phyloP scores from a whole-genome alignment of 345 rosid species.

The Bretschneidera sinensis region DNA sequence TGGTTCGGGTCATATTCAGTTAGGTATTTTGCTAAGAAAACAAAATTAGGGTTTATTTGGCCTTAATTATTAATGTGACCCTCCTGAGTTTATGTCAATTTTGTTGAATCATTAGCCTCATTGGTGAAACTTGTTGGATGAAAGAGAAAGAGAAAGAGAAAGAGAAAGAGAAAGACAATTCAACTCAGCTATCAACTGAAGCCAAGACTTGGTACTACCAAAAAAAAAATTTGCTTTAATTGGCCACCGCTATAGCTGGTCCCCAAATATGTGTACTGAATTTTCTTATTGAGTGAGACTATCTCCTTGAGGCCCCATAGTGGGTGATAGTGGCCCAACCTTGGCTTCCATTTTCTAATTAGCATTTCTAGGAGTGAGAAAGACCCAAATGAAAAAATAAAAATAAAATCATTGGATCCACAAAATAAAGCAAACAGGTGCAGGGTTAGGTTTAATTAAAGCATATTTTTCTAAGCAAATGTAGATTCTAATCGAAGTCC shows the following conservation, averaged over 20 bases:
- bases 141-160: too few species aligned
- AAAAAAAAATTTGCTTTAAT: not conserved
- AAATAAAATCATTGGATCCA: conserved; percentile 47
- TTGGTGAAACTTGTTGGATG: not conserved
- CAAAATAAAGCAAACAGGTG: conserved; percentile 29
- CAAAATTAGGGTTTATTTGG: too few species aligned
- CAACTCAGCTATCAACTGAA: conserved; percentile 8
- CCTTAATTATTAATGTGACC: too few species aligned
- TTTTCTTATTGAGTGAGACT: conserved; percentile 26
- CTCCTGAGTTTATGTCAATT: too few species aligned
- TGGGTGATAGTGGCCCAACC: conserved; percentile 26
- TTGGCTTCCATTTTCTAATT: conserved; percentile 1
- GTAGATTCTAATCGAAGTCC: conserved; percentile 30
- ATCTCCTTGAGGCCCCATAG: conserved; percentile 20
- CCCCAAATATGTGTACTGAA: too few species aligned
- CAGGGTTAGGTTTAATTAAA: conserved; percentile 29
- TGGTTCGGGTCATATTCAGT: too few species aligned
- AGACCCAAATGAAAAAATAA: too few species aligned
- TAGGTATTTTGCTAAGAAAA: too few species aligned
- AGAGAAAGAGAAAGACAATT: too few species aligned
- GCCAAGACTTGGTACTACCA: conserved; percentile 23
- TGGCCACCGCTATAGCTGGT: conserved; percentile 23
- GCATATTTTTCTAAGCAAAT: conserved; percentile 7
- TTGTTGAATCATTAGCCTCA: too few species aligned
- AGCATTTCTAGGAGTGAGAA: conserved; percentile 14